Evolutionary conservation across 169 alveolate species (phyloP).

Genomic region (Eimeria mitis): DNA sequence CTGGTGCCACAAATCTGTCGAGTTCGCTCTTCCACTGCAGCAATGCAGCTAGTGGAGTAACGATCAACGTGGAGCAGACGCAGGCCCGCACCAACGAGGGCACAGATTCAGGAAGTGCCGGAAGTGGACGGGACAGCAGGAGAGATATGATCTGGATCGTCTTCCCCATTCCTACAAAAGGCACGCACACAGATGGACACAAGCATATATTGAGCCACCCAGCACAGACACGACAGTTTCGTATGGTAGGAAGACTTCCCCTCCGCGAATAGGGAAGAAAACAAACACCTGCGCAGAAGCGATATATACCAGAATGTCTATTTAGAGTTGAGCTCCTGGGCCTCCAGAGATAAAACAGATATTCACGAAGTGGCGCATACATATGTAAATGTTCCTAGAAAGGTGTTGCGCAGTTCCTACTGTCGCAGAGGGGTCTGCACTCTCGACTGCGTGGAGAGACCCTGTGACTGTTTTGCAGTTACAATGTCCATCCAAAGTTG

Average conservation of each 20-base stretch:
- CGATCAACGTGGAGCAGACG: slow-evolving; percentile 88
- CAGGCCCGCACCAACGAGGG: slow-evolving; percentile 66
- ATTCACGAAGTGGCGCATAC: not conserved
- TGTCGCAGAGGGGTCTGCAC: not conserved
- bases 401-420: not conserved
- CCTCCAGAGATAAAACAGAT: not conserved
- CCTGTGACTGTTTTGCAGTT: not conserved
- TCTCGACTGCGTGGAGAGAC: not conserved
- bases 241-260: not conserved
- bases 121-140: slow-evolving; percentile 84
- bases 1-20: slow-evolving; percentile 84
- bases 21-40: slow-evolving; percentile 90
- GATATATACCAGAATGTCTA: not conserved
- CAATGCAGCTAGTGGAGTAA: slow-evolving; percentile 90
- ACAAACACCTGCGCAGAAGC: not conserved
- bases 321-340: not conserved
- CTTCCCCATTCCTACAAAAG: slow-evolving; percentile 87
- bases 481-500: not conserved
- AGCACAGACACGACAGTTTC: not conserved
- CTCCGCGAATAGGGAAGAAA: not conserved
- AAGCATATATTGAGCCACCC: not conserved
- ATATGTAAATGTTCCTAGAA: not conserved
- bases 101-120: slow-evolving; percentile 58
- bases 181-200: not conserved
- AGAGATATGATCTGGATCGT: slow-evolving; percentile 88